A percentile compares a stretch with the other conserved stretches of the same genome.
Evolutionary conservation across 225 moss, liverwort and hornwort genomes (phyloP).

Genomic region (Physcomitrium patens): DNA sequence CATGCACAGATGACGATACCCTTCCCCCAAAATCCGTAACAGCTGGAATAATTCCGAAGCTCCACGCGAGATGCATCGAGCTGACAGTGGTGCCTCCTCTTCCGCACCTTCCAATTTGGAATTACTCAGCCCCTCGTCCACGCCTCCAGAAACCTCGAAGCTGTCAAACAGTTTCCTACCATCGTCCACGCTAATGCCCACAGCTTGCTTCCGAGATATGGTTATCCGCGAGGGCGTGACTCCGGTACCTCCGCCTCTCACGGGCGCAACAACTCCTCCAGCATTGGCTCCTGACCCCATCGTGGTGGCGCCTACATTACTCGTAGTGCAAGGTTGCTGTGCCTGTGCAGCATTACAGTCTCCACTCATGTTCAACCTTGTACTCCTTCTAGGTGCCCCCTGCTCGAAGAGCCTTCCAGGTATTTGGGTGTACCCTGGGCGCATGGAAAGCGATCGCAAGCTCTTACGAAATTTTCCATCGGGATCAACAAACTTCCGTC

Average conservation of each 20-base stretch:
- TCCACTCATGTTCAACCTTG: slow-evolving; percentile 68
- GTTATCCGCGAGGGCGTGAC: slow-evolving; percentile 49
- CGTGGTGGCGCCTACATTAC: slow-evolving; percentile 28
- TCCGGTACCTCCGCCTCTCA: slow-evolving; percentile 50
- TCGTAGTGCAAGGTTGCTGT: slow-evolving; percentile 53
- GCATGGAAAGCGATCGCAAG: slow-evolving; percentile 93
- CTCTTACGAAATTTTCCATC: slow-evolving; percentile 98
- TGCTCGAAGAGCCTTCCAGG: slow-evolving; percentile 96
- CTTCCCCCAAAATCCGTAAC: slow-evolving; percentile 81
- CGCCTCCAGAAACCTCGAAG: slow-evolving; percentile 58
- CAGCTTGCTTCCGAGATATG: slow-evolving; percentile 69
- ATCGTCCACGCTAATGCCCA: slow-evolving; percentile 85
- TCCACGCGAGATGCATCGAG: slow-evolving; percentile 56
- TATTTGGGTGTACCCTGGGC: slow-evolving; percentile 93
- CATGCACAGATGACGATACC: slow-evolving; percentile 93
- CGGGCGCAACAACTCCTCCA: slow-evolving; percentile 47
- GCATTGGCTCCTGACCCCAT: slow-evolving; percentile 32
- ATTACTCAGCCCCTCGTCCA: slow-evolving; percentile 49
- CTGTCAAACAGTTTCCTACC: slow-evolving; percentile 71
- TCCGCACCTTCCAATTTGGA: slow-evolving; percentile 65
- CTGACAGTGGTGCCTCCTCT: slow-evolving; percentile 55
- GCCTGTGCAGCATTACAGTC: slow-evolving; percentile 52
- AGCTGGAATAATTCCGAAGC: slow-evolving; percentile 76
- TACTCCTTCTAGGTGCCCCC: slow-evolving; percentile 74
- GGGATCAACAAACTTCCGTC: slow-evolving; percentile 85